These are phyloP conservation scores for Liquidambar formosana DNA, from an alignment of 164 flowering plant species.

Conservation along the genomic window DNA sequence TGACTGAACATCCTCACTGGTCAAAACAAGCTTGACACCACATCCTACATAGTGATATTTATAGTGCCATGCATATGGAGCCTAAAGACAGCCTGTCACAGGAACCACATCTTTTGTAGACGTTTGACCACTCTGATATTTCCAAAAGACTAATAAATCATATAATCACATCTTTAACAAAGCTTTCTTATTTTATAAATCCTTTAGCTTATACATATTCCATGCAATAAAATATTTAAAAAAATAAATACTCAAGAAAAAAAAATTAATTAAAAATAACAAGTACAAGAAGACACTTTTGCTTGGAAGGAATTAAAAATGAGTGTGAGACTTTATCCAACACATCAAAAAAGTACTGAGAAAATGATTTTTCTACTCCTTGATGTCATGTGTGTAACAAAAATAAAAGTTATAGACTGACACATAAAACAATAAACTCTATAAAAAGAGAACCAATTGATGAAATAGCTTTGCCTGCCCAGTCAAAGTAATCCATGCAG, in stretches of 20 bases:
- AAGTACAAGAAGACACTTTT: background rate
- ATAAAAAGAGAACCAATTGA: too few species aligned
- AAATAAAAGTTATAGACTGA: too few species aligned
- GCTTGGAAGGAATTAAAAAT: background rate
- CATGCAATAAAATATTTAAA: background rate
- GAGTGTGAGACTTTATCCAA: background rate
- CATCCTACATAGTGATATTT: background rate
- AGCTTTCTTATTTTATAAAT: background rate
- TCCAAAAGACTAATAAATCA: background rate
- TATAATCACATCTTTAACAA: background rate
- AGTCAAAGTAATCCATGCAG: background rate
- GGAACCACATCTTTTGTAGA: background rate
- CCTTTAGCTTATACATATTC: background rate
- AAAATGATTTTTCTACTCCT: too few species aligned
- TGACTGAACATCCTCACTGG: background rate
- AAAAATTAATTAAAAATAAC: background rate
- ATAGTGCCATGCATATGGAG: background rate
- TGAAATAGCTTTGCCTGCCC: background rate
- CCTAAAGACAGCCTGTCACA: background rate
- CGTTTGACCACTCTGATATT: background rate
- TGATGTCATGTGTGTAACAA: too few species aligned
- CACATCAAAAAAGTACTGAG: too few species aligned
- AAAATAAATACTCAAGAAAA: background rate
- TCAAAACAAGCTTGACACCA: background rate
- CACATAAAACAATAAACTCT: too few species aligned